A percentile compares a stretch with the other conserved stretches of the same genome.
Evolutionary conservation across 2,329 filamentous ascomycete species (phyloP).

Genomic region (Sclerotinia nivalis): DNA sequence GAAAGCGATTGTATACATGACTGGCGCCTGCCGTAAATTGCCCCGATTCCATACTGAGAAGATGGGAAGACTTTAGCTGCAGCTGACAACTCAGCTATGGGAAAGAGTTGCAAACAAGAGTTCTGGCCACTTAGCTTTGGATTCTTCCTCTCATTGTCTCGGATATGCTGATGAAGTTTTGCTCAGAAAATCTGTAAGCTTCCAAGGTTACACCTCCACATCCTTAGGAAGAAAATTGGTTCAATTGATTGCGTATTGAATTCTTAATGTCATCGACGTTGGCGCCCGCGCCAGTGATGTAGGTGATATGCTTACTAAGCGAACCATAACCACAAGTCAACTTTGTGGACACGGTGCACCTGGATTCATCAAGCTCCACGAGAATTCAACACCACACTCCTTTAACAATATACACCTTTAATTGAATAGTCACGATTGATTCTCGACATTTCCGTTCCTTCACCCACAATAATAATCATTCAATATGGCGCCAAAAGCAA

Average conservation of each 20-base stretch:
- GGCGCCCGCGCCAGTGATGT: neutral
- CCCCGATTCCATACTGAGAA: neutral
- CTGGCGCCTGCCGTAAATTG: neutral
- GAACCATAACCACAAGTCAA: neutral
- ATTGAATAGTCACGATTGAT: constrained; percentile 12
- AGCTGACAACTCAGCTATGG: neutral
- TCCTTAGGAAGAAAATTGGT: rapidly evolving
- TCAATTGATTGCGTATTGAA: neutral
- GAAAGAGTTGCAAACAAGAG: neutral
- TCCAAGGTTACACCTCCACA: neutral
- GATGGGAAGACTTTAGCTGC: neutral
- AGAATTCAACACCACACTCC: constrained; percentile 19
- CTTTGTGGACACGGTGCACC: constrained; percentile 20
- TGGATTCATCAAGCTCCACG: constrained; percentile 7
- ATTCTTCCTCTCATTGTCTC: neutral
- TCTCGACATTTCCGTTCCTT: constrained; percentile 16
- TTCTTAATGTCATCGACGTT: neutral
- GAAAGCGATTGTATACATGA: neutral
- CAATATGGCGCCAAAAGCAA: constrained; percentile 30
- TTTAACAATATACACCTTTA: constrained; percentile 12
- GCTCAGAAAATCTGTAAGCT: neutral
- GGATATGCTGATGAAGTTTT: neutral
- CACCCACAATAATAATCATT: constrained; percentile 1
- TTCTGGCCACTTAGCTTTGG: neutral
- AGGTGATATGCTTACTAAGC: constrained; percentile 7